Conservation (phyloP, 176 grass and related monocot species). For the Lolium multiflorum region DNA sequence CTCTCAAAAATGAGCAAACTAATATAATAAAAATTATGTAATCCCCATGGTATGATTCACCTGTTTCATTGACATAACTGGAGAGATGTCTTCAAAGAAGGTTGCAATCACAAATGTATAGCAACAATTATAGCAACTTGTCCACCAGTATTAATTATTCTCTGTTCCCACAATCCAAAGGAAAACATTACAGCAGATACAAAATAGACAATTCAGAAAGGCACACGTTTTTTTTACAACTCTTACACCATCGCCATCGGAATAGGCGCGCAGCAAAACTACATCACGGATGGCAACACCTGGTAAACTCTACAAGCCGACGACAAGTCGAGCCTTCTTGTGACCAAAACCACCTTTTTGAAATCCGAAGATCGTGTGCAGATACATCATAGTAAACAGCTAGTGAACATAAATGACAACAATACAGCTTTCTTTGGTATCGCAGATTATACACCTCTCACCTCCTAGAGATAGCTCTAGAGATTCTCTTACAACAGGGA, state of each 20-base stretch:
- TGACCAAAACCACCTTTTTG: constrained; percentile 46
- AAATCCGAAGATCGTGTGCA: constrained; percentile 39
- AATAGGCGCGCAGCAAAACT: constrained; percentile 31
- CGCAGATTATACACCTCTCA: constrained; percentile 57
- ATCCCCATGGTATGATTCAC: neutral
- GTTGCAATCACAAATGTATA: neutral
- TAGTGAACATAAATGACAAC: constrained; percentile 60
- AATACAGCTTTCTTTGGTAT: constrained; percentile 43
- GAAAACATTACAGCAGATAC: constrained; percentile 52
- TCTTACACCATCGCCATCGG: constrained; percentile 47
- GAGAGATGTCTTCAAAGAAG: neutral
- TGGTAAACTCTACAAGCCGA: constrained; percentile 42
- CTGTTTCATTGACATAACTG: constrained; percentile 1
- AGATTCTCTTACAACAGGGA: constrained; percentile 92
- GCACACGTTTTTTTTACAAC: constrained; percentile 39
- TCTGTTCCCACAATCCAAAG: constrained; percentile 6
- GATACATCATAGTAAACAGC: constrained; percentile 47
- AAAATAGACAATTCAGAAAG: constrained; percentile 28
- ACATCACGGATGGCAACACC: constrained; percentile 11
- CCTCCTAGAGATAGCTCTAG: constrained; percentile 59
- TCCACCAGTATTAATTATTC: constrained; percentile 28
- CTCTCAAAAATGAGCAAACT: neutral
- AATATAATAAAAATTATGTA: neutral
- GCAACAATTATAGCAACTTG: constrained; percentile 42
- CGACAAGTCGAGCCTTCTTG: constrained; percentile 33